Evolutionary conservation across 1,139 yeast species (phyloP).

Genomic region (Scheffersomyces insectosa): DNA sequence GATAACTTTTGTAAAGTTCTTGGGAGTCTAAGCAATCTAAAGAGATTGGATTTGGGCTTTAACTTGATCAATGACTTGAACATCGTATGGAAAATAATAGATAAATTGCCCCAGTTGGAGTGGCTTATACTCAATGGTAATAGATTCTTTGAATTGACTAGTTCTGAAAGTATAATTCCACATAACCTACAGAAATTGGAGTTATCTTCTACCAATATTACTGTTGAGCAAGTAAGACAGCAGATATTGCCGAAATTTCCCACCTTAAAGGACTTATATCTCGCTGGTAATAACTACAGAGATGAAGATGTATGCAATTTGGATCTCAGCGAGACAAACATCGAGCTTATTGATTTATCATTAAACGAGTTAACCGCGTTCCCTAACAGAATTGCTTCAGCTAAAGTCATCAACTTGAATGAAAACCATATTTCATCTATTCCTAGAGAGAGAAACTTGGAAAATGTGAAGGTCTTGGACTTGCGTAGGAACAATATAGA

Average conservation of each 20-base stretch:
- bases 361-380: constrained; percentile 36
- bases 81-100: constrained; percentile 39
- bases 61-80: constrained; percentile 52
- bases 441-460: not conserved
- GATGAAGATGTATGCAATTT: constrained; percentile 19
- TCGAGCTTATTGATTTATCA: constrained; percentile 45
- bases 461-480: constrained; percentile 32
- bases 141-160: constrained; percentile 31
- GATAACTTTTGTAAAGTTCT: constrained; percentile 5
- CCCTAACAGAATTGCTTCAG: constrained; percentile 20
- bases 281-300: constrained; percentile 49
- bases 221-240: constrained; percentile 6
- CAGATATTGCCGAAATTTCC: constrained; percentile 44
- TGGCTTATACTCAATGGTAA: constrained; percentile 65
- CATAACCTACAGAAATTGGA: constrained; percentile 7
- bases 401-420: constrained; percentile 1
- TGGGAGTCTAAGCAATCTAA: constrained; percentile 24
- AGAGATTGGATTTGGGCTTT: constrained; percentile 58
- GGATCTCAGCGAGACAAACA: constrained; percentile 6
- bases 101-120: constrained; percentile 35
- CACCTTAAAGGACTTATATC: constrained; percentile 36
- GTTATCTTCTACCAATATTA: constrained; percentile 15
- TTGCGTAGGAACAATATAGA: constrained; percentile 47
- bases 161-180: not conserved
- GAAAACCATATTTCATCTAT: constrained; percentile 23